Base-by-base conservation (phyloP, 1,284 basidiomycete species). In the Leccinum subspadiceum region DNA sequence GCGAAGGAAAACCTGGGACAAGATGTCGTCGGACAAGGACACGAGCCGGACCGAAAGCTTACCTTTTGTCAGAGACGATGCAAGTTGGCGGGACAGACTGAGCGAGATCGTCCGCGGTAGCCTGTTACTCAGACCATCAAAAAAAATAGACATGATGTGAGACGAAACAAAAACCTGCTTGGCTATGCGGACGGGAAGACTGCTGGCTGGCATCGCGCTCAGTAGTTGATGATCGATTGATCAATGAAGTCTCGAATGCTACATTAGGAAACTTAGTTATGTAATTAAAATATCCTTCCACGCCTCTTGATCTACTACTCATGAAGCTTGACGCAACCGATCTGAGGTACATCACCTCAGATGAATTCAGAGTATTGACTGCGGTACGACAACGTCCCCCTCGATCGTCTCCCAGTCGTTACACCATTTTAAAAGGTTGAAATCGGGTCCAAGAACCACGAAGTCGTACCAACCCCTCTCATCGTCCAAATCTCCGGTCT, bases 391-490 rank as follows among this genome's bases (percentile, higher is more conserved):
- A 12, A 35, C 56, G 17, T 54, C 33, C 46, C 15, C n/a, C 26
- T 53, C 24, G 31, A 57, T 52, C 6, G 35, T 60, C 54, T 57
- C 55, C 2, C 57, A 5, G n/a, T 5, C 44, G 51, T 22, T 54
- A 53, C 39, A 35, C 49, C 20, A 20, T 48, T 17, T 39, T 53
- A 52, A 44, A 39, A 96, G 93, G 90, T 92, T 46, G 96, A 99
- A 78, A 95, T 97, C 84, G 97, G 96, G 37, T 97, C 94, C 4
- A 97, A 97, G 78, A 98, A 98, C 71, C 96, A 99, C 73, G 92
- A 98, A 76, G 84, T 98, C 49, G 96, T 99, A 2, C 96, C 96
- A 1, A 89, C 93, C 0, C 74, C 84, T 0, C 84, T 98, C 61
- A 93, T 98, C 65, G 90, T 92, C 3, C 93, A 96, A 75, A 91